Percentiles rank a stretch among this genome's conserved stretches.
These are phyloP conservation scores for Neofusicoccum laricinum DNA, from an alignment of 2,329 filamentous ascomycete genomes.

Conservation along the genomic window DNA sequence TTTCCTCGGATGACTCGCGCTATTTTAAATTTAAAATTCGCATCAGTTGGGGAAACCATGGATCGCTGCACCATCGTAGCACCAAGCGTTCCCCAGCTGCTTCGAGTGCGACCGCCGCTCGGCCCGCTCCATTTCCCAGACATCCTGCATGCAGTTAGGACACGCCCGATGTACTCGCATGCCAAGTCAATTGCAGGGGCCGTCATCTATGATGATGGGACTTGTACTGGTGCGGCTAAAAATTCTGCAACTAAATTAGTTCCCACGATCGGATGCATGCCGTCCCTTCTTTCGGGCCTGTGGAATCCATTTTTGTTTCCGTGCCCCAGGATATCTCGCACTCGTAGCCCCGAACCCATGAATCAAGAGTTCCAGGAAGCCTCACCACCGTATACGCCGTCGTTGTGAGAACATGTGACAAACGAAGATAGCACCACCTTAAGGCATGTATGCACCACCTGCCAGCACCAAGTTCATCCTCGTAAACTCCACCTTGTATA, in stretches of 20 bases:
- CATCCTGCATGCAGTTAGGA: neutral
- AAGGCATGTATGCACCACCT: slow-evolving; percentile 66
- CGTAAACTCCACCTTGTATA: slow-evolving; percentile 91
- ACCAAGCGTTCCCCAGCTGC: neutral
- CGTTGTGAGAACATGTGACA: neutral
- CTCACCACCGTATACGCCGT: slow-evolving; percentile 1
- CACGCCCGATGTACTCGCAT: neutral
- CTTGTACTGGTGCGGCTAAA: slow-evolving; percentile 4
- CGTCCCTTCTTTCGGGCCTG: neutral
- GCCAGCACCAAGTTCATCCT: slow-evolving; percentile 92
- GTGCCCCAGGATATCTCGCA: slow-evolving; percentile 5
- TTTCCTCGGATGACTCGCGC: neutral
- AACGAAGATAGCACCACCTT: neutral
- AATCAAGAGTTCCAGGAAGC: neutral
- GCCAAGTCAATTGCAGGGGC: neutral
- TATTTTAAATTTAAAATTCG: neutral
- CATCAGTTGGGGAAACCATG: neutral
- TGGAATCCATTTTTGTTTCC: neutral
- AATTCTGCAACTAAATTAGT: slow-evolving; percentile 4
- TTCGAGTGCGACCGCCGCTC: neutral
- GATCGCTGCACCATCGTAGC: neutral
- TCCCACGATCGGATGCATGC: neutral
- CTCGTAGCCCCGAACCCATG: slow-evolving; percentile 1
- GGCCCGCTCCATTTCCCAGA: neutral
- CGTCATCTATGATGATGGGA: neutral